phyloP scores from a whole-genome alignment of 108 stramenopile genomes.

The Mediolabrus comicus region DNA sequence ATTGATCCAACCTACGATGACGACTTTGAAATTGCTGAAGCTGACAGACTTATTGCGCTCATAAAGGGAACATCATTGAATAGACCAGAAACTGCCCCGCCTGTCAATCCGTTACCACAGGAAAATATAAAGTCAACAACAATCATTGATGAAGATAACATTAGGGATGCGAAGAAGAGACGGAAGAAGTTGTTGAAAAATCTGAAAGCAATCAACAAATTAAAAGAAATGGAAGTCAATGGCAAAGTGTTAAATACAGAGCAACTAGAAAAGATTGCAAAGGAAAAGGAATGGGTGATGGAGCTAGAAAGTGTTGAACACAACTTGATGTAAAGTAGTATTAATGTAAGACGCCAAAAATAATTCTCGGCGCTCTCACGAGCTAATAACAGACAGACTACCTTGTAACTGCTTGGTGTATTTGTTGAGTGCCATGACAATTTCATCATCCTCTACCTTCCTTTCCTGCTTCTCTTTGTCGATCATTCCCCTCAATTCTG shows the following conservation, averaged over 20 bases:
- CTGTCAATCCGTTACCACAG: conserved; percentile 1
- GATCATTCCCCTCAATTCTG: conserved; percentile 63
- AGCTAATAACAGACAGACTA: conserved; percentile 78
- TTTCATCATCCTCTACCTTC: conserved; percentile 83
- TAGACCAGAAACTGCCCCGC: background rate
- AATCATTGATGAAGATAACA: conserved; percentile 52
- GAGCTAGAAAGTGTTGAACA: conserved; percentile 62
- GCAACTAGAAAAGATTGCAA: conserved; percentile 48
- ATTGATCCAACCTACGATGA: conserved; percentile 50
- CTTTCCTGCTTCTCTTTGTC: conserved; percentile 74
- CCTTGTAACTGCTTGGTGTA: conserved; percentile 90
- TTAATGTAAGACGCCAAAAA: background rate
- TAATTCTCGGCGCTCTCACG: too few relatives aligned
- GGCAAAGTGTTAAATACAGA: conserved; percentile 53
- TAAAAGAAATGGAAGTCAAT: conserved; percentile 41
- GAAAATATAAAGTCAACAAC: conserved; percentile 41
- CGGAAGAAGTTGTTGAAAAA: conserved; percentile 59
- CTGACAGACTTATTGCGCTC: conserved; percentile 49
- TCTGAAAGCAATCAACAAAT: conserved; percentile 52
- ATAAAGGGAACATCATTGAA: conserved; percentile 28
- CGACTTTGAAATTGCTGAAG: conserved; percentile 51
- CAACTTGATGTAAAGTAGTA: conserved; percentile 47
- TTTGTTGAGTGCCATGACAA: conserved; percentile 85
- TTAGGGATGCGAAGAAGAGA: conserved; percentile 46
- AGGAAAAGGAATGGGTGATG: conserved; percentile 42